Evolutionary conservation across 2,329 filamentous ascomycete species (phyloP).

Genomic region (Cadophora gregata): DNA sequence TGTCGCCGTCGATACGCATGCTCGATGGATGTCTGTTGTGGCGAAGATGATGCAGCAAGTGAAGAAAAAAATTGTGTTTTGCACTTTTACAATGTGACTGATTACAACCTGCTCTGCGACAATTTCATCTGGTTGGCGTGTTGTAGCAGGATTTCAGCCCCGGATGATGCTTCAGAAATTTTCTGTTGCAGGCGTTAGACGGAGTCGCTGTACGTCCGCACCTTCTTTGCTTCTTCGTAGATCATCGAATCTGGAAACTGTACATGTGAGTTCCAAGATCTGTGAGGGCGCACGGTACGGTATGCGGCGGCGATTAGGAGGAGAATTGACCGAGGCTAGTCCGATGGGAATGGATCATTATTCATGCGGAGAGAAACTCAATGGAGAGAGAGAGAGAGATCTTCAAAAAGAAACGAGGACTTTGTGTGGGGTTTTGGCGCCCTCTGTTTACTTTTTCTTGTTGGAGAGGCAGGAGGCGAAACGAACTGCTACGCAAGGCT

Average conservation of each 20-base stretch:
- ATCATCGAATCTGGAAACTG: not conserved
- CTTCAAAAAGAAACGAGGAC: not conserved
- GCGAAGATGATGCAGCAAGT: not conserved
- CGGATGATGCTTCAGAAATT: slow-evolving; percentile 2
- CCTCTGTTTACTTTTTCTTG: slow-evolving; percentile 5
- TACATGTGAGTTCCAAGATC: not conserved
- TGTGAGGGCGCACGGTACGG: not conserved
- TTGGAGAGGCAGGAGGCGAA: not conserved
- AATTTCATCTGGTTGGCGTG: not conserved
- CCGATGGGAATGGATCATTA: not conserved
- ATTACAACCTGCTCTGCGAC: not conserved
- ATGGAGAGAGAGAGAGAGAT: slow-evolving; percentile 2
- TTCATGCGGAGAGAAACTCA: not conserved
- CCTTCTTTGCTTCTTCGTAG: not conserved
- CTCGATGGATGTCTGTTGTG: not conserved
- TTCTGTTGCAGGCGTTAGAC: not conserved
- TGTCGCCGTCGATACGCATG: not conserved
- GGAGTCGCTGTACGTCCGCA: not conserved
- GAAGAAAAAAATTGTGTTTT: slow-evolving; percentile 7
- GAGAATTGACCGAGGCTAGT: not conserved
- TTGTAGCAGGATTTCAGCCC: not conserved
- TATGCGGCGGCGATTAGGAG: not conserved
- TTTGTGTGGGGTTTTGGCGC: not conserved
- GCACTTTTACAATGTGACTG: not conserved
- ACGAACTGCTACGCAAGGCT: not conserved